Percentiles rank a stretch among this genome's conserved stretches.
Evolutionary conservation across 495 filamentous ascomycete genomes (phyloP).

Genomic region (Tuber aestivum): DNA sequence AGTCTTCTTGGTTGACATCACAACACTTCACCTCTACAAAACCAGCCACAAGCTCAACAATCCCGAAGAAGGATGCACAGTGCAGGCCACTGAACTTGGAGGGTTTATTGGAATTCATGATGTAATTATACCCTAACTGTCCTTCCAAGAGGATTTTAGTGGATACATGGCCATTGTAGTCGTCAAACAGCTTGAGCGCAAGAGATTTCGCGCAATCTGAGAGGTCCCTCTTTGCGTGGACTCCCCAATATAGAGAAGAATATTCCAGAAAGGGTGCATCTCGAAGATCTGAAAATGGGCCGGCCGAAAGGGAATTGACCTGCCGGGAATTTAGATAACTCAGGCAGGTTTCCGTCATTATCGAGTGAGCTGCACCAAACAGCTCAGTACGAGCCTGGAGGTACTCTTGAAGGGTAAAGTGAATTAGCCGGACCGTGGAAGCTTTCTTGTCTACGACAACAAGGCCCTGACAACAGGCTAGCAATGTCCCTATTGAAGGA

Average conservation of each 20-base stretch:
- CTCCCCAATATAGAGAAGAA: neutral
- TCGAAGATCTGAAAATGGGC: neutral
- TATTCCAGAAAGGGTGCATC: neutral
- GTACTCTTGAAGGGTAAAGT: no score
- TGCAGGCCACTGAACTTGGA: neutral
- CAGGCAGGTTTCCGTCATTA: neutral
- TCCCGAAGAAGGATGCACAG: neutral
- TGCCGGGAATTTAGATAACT: neutral
- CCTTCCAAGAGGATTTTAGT: neutral
- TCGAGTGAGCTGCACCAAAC: neutral
- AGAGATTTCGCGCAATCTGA: no score
- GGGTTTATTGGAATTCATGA: neutral
- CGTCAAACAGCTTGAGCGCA: no score
- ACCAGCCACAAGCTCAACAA: neutral
- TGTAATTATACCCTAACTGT: accelerated
- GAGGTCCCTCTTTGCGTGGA: no score
- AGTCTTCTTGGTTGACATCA: neutral
- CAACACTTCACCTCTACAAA: neutral
- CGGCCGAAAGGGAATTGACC: neutral
- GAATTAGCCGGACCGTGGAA: no score
- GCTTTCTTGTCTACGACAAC: no score
- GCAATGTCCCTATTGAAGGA: no score
- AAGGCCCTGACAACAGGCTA: no score
- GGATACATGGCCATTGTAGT: no score
- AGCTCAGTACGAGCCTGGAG: no score